A percentile compares a stretch with the other conserved stretches of the same genome.
Conservation (phyloP, 768 basidiomycete genomes). For the Termitomyces eurrhizus region DNA sequence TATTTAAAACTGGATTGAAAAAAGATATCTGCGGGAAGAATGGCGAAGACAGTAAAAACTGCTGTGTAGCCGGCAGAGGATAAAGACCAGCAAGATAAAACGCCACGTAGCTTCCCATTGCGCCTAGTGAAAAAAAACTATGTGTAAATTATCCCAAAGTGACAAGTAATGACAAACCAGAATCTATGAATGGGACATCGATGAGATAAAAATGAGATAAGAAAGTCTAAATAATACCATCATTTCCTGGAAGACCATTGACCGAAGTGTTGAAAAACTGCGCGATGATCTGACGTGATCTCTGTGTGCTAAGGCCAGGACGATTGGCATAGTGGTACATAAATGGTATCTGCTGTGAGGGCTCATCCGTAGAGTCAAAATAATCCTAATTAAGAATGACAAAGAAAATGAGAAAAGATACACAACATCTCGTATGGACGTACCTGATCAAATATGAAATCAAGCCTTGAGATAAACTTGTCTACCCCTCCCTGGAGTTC, state of each 20-base stretch:
- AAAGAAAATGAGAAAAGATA: not conserved
- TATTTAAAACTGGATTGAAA: constrained; percentile 54
- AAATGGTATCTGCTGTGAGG: constrained; percentile 64
- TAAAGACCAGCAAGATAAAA: constrained; percentile 62
- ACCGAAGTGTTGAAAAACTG: constrained; percentile 52
- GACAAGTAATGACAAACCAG: constrained; percentile 13
- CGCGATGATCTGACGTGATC: constrained; percentile 52
- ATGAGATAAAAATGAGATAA: constrained; percentile 14
- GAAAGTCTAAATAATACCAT: constrained; percentile 37
- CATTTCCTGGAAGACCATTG: constrained; percentile 61
- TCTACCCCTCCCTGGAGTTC: constrained; percentile 55
- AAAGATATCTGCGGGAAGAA: constrained; percentile 60
- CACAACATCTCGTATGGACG: not conserved
- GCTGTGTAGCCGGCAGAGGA: constrained; percentile 57
- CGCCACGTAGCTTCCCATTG: constrained; percentile 59
- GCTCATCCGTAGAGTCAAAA: constrained; percentile 62
- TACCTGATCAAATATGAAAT: constrained; percentile 57
- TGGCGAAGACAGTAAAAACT: constrained; percentile 57
- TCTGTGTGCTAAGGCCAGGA: constrained; percentile 55
- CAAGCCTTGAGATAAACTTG: constrained; percentile 49
- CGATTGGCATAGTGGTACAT: constrained; percentile 69
- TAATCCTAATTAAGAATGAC: constrained; percentile 34
- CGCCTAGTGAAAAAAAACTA: constrained; percentile 34
- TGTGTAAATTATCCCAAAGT: not conserved
- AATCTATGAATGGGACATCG: constrained; percentile 14